Base-by-base conservation (phyloP, 2,329 filamentous ascomycete species). In the Albophoma yamanashiensis region DNA sequence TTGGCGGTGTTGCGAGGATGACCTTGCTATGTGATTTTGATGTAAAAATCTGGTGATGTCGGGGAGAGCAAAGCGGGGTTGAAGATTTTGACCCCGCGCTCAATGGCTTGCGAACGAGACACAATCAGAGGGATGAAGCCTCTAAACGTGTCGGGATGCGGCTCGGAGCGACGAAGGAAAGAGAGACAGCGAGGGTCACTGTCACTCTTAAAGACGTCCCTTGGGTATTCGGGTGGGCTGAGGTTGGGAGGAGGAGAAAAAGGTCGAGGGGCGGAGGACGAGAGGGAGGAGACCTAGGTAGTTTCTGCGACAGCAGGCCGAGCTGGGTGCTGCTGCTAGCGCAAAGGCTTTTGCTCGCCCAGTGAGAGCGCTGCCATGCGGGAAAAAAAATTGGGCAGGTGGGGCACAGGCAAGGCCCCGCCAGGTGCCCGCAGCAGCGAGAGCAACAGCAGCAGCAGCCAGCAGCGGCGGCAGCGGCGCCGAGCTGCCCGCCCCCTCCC, bases 1-100 rank as follows among this genome's bases (percentile, higher is more conserved):
- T 92, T 97, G 89, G 82, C 91, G 90, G 92, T 90, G 77, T 85
- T 89, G 78, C 75, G 75, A 70, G 66, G 70, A 69, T 73, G 70
- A 76, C 74, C 71, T 75, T 69, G 68, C 69, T 73, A 72, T 72
- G 66, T 70, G 70, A 67, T 67, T 70, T 58, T 60, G 67, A 64
- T 62, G 64, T 59, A 62, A 66, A 65, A 67, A 62, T 61, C 63
- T 63, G 61, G 60, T 60, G 61, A 63, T 60, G 66, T 60, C 60
- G 64, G 64, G 67, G 68, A 75, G 64, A 64, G 67, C 69, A 75
- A 76, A 77, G 76, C 75, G 76, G 76, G 76, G 76, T 77, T 74
- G 71, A 75, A 75, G 68, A 71, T 70, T 71, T 75, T 72, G 67
- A 71, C 72, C 72, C 72, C 72, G 71, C 72, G 72, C 71, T 73